These are phyloP conservation scores for Daphne laureola DNA, from an alignment of 441 rosid genomes.

Conservation along the genomic window DNA sequence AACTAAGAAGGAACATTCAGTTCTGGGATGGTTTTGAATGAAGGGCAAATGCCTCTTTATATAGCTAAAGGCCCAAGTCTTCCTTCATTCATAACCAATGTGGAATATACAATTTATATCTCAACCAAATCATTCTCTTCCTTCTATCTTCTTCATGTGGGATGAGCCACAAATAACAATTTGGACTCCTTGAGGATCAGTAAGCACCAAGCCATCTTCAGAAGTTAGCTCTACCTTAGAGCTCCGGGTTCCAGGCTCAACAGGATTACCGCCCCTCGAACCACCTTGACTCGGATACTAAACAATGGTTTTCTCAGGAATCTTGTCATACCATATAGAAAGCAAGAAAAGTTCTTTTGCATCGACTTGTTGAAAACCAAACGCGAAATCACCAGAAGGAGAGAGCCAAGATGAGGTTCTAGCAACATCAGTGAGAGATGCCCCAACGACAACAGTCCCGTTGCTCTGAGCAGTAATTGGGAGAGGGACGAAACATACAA, in stretches of 20 bases:
- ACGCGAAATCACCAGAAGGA: slow-evolving; percentile 28
- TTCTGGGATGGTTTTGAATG: too few species aligned
- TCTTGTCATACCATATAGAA: slow-evolving; percentile 24
- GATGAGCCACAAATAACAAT: too few species aligned
- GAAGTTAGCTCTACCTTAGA: slow-evolving; percentile 16
- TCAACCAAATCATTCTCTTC: too few species aligned
- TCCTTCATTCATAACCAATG: too few species aligned
- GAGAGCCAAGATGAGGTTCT: slow-evolving; percentile 17
- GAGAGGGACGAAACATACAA: neutral
- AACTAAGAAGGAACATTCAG: too few species aligned
- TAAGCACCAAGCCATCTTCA: slow-evolving; percentile 16
- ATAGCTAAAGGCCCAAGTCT: too few species aligned
- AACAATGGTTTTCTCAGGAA: slow-evolving; percentile 22
- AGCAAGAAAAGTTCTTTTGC: slow-evolving; percentile 13
- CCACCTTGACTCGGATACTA: slow-evolving; percentile 22
- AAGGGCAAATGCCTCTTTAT: too few species aligned
- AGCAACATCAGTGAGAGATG: slow-evolving; percentile 11
- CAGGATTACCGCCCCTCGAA: neutral
- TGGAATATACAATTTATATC: too few species aligned
- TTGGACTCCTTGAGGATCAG: slow-evolving; percentile 9
- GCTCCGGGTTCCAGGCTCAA: slow-evolving; percentile 4
- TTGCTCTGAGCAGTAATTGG: slow-evolving; percentile 7
- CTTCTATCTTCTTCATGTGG: too few species aligned
- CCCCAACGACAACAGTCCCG: slow-evolving; percentile 3
- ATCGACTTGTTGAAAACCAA: slow-evolving; percentile 17